A percentile compares a stretch with the other conserved stretches of the same genome.
phyloP scores from a whole-genome alignment of 139 green algal genomes.

The Limnomonas spitsbergensis region DNA sequence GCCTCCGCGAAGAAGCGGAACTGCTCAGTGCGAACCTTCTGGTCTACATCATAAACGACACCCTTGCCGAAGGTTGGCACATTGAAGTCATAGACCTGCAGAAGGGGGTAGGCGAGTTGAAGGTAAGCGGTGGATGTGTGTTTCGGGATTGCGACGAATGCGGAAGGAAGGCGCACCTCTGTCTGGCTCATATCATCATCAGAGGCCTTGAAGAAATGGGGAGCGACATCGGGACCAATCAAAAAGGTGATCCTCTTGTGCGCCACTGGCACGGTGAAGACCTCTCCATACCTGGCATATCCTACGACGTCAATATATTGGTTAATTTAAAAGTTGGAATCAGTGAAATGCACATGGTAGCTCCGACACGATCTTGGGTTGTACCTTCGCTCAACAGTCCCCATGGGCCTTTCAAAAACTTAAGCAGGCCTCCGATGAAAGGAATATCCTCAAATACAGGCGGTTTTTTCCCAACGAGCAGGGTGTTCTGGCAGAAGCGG shows the following conservation, averaged over 20 bases:
- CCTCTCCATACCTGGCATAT: conserved; percentile 83
- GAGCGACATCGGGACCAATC: conserved; percentile 80
- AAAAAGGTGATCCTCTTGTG: conserved; percentile 96
- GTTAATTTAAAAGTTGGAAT: neutral
- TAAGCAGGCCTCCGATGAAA: conserved; percentile 90
- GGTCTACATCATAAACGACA: conserved; percentile 98
- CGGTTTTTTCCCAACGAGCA: conserved; percentile 39
- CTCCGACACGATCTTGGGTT: neutral
- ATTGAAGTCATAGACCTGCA: conserved; percentile 95
- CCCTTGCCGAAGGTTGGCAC: conserved; percentile 94
- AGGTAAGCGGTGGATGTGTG: neutral
- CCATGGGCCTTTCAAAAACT: conserved; percentile 73
- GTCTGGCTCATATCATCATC: conserved; percentile 90
- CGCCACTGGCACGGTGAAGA: conserved; percentile 94
- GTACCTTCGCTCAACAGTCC: neutral
- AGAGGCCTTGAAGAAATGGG: conserved; percentile 95
- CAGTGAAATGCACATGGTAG: conserved; percentile 20
- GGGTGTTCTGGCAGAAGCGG: neutral
- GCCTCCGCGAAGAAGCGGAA: conserved; percentile 95
- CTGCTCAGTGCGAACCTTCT: conserved; percentile 89
- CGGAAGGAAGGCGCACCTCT: conserved; percentile 58
- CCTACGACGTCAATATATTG: conserved; percentile 27
- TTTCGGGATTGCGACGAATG: too few relatives aligned
- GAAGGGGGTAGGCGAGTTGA: neutral
- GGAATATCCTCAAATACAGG: conserved; percentile 83